Base-by-base conservation (phyloP, 2,329 filamentous ascomycete genomes). In the Aspergillus intermedius region DNA sequence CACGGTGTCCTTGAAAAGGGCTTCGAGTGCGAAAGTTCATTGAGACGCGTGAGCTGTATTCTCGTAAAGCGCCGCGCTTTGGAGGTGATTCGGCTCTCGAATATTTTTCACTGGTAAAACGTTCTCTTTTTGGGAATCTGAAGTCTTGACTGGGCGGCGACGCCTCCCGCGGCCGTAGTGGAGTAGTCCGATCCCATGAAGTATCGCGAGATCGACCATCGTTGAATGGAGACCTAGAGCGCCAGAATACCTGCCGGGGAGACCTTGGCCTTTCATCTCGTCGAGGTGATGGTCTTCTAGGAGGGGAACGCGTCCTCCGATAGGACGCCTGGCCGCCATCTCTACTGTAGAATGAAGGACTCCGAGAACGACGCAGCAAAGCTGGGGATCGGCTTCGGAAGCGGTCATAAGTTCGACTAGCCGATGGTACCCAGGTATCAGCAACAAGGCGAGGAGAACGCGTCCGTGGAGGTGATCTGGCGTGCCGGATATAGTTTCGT, bases 21-120 rank as follows among this genome's bases (percentile, higher is more conserved):
- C 77, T 82, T 52, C 76, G 74, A 35, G 79, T 77, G 42, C 77
- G 74, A 40, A 74, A 69, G 46, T 66, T 58, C 54, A 66, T 65
- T 62, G 62, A 63, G 59, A 59, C 67, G 62, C 55, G 69, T 43
- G 56, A 61, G 34, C 67, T 63, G 45, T 63, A 54, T 54, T 65
- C 65, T 55, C 52, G 58, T 52, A 54, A 54, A 48, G 52, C 43
- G 23, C 46, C 48, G 45, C 68, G 61, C 46, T 70, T 61, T 17
- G 73, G 69, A 37, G 78, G 79, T 25, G 78, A 79, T 54, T 74
- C 55, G 44, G 54, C 56, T 47, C 62, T 64, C 40, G 56, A 49
- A 54, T 60, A 60, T 53, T 60, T 58, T 19, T 61, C 60, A 39
- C 57, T 52, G n/a, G 55, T 50, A 39, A 60, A 58, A 34, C 67